Percentiles rank a stretch among this genome's conserved stretches.
phyloP scores from a whole-genome alignment of 2,329 filamentous ascomycete species.

The Purpureocillium takamizusanense region DNA sequence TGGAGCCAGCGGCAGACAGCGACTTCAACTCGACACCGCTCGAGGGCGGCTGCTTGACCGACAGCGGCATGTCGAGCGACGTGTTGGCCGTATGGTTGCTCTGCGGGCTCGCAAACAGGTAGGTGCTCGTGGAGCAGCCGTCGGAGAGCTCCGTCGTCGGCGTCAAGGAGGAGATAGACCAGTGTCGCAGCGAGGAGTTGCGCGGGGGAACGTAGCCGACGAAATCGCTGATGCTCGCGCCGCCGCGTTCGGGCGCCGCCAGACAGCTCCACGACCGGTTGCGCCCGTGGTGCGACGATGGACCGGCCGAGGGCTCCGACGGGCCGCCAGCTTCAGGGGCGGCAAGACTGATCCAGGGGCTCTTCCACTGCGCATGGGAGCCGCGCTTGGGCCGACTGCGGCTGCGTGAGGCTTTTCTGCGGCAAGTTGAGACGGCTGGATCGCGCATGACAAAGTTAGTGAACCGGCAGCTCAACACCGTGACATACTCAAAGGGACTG shows the following conservation, averaged over 20 bases:
- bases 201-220: slow-evolving; percentile 4
- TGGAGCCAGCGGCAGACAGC: too few relatives aligned
- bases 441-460: not conserved
- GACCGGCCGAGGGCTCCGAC: not conserved
- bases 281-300: not conserved
- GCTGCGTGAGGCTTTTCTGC: not conserved
- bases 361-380: not conserved
- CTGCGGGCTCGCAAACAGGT: slow-evolving; percentile 25
- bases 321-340: not conserved
- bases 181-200: slow-evolving; percentile 18
- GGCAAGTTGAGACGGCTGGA: not conserved
- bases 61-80: slow-evolving; percentile 27
- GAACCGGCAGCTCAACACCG: too few relatives aligned
- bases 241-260: slow-evolving; percentile 1
- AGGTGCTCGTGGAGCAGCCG: slow-evolving; percentile 25
- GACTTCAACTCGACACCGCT: too few relatives aligned
- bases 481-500: too few relatives aligned
- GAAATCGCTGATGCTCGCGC: slow-evolving; percentile 1
- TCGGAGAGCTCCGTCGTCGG: slow-evolving; percentile 24
- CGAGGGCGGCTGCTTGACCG: not conserved
- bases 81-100: slow-evolving; percentile 36
- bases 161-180: slow-evolving; percentile 33
- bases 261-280: slow-evolving; percentile 1
- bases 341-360: slow-evolving; percentile 1
- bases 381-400: not conserved